phyloP scores from a whole-genome alignment of 1,284 basidiomycete species.

The Farysia itapuensis region DNA sequence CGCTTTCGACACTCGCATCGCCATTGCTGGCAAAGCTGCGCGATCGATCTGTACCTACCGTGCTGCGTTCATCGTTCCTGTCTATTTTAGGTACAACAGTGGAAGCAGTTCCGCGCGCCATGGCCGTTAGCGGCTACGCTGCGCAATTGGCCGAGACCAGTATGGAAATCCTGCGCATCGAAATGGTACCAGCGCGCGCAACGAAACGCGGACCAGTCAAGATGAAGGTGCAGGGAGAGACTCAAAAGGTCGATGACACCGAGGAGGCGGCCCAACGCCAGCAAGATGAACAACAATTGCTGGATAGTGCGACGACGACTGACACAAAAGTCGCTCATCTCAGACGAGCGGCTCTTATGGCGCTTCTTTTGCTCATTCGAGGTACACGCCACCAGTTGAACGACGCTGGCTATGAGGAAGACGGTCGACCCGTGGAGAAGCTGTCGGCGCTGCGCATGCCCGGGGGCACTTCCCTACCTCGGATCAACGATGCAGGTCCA shows the following conservation, averaged over 20 bases:
- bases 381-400: conserved; percentile 40
- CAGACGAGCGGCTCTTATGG: conserved; percentile 48
- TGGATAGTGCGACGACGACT: conserved; percentile 28
- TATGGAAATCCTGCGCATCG: conserved; percentile 45
- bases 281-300: conserved; percentile 12
- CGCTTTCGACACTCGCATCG: conserved; percentile 57
- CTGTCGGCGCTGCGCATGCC: conserved; percentile 38
- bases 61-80: conserved; percentile 49
- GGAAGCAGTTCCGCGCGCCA: conserved; percentile 44
- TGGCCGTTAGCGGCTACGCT: conserved; percentile 29
- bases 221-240: conserved; percentile 22
- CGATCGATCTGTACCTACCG: conserved; percentile 38
- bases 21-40: conserved; percentile 45
- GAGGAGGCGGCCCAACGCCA: conserved; percentile 10
- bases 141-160: conserved; percentile 30
- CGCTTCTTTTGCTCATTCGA: conserved; percentile 41
- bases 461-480: conserved; percentile 34
- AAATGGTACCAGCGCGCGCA: conserved; percentile 17
- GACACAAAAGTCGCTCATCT: conserved; percentile 50
- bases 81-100: conserved; percentile 54
- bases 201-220: conserved; percentile 2
- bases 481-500: conserved; percentile 1
- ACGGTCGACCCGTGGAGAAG: conserved; percentile 3
- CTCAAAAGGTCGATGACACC: conserved; percentile 4
- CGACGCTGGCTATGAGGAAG: neutral